phyloP scores from a whole-genome alignment of 2,329 filamentous ascomycete genomes.

The Orbilia ellipsospora region DNA sequence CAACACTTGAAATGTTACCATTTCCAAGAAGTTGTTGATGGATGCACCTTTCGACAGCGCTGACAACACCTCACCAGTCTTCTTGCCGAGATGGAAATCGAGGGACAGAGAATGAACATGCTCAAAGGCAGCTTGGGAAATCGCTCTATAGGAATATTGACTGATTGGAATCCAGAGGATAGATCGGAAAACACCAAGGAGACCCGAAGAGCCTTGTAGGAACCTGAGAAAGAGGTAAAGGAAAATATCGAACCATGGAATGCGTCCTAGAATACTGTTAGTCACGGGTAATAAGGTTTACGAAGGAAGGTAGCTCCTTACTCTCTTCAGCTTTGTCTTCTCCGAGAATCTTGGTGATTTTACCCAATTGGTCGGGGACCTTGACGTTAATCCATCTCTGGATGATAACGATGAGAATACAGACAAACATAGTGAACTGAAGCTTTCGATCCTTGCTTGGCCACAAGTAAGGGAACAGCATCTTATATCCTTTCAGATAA shows the following conservation, averaged over 20 bases:
- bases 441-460: constrained; percentile 81
- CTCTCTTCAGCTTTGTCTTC: constrained; percentile 66
- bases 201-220: constrained; percentile 86
- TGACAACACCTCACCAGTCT: constrained; percentile 94
- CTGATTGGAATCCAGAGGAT: constrained; percentile 96
- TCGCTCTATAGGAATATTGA: constrained; percentile 93
- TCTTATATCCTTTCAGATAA: constrained; percentile 87
- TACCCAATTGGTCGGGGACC: constrained; percentile 83
- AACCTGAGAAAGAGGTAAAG: constrained; percentile 82
- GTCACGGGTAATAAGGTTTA: not conserved
- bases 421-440: constrained; percentile 81
- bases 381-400: constrained; percentile 87
- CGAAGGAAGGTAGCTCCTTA: constrained; percentile 32
- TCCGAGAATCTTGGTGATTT: constrained; percentile 78
- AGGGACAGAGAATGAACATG: constrained; percentile 95
- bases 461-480: constrained; percentile 98
- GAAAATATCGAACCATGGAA: constrained; percentile 79
- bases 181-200: constrained; percentile 83
- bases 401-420: constrained; percentile 80
- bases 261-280: constrained; percentile 60
- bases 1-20: constrained; percentile 93
- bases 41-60: constrained; percentile 95
- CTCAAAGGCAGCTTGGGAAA: constrained; percentile 95
- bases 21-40: constrained; percentile 96
- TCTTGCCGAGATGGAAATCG: constrained; percentile 96